A percentile compares a stretch with the other conserved stretches of the same genome.
Conservation (phyloP, 352 stramenopile species). For the Pythium graminicola region DNA sequence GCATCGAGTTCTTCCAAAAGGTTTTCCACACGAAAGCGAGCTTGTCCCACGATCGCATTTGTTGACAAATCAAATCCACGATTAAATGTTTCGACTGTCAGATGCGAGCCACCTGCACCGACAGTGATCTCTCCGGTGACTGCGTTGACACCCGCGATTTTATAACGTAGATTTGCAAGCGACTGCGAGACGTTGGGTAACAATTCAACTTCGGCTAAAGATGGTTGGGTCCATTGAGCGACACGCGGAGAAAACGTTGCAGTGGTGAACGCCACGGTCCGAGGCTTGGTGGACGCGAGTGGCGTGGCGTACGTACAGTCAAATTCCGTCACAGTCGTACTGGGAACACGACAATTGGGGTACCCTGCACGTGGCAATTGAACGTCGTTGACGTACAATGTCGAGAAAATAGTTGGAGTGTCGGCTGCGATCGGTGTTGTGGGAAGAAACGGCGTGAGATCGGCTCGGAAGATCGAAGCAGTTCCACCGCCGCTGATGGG, state of each 20-base stretch:
- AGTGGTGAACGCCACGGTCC: slow-evolving; percentile 27
- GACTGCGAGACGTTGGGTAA: slow-evolving; percentile 21
- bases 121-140: slow-evolving; percentile 26
- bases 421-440: slow-evolving; percentile 5
- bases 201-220: slow-evolving; percentile 29
- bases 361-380: slow-evolving; percentile 47
- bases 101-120: slow-evolving; percentile 43
- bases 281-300: not conserved
- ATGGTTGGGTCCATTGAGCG: slow-evolving; percentile 31
- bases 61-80: slow-evolving; percentile 20
- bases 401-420: slow-evolving; percentile 35
- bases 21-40: slow-evolving; percentile 57
- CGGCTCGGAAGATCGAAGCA: slow-evolving; percentile 38
- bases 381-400: slow-evolving; percentile 43
- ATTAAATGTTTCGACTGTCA: slow-evolving; percentile 37
- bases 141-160: slow-evolving; percentile 25
- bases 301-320: slow-evolving; percentile 31
- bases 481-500: not conserved
- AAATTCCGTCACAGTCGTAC: slow-evolving; percentile 21
- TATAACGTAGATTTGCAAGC: slow-evolving; percentile 40
- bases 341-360: slow-evolving; percentile 39
- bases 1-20: slow-evolving; percentile 52
- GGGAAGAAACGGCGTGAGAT: slow-evolving; percentile 44
- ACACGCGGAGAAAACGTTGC: slow-evolving; percentile 38
- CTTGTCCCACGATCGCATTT: not conserved